These are phyloP conservation scores for Rheum nobile DNA, from an alignment of 148 eudicot genomes.

Conservation along the genomic window DNA sequence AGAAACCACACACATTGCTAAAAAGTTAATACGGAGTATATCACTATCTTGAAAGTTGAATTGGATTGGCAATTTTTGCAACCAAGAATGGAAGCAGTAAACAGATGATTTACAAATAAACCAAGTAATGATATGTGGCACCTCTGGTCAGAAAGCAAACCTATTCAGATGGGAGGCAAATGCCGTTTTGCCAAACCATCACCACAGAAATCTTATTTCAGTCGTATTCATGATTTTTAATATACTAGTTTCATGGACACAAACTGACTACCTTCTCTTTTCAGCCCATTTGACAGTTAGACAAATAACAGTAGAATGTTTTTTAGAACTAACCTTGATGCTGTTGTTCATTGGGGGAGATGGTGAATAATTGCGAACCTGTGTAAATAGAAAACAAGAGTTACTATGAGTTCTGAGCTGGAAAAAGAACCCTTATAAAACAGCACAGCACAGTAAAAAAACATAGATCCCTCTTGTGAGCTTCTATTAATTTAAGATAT, in stretches of 20 bases:
- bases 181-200: neutral
- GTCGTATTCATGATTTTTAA: neutral
- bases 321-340: conserved; percentile 53
- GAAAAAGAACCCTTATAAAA: neutral
- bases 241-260: neutral
- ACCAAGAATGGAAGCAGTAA: neutral
- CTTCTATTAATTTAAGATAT: neutral
- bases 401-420: neutral
- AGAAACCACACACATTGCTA: neutral
- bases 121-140: neutral
- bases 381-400: conserved; percentile 3
- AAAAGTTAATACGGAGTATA: neutral
- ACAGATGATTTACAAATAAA: neutral
- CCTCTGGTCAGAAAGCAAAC: neutral
- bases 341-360: conserved; percentile 80
- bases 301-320: neutral
- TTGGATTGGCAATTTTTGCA: neutral
- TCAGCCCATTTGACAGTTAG: neutral
- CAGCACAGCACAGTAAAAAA: neutral
- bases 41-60: neutral
- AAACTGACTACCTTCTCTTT: neutral
- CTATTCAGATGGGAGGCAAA: neutral
- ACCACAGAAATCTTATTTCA: neutral
- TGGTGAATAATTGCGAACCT: conserved; percentile 83
- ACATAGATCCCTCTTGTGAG: neutral